Conservation (phyloP, 495 filamentous ascomycete genomes). For the Durotheca rogersii region DNA sequence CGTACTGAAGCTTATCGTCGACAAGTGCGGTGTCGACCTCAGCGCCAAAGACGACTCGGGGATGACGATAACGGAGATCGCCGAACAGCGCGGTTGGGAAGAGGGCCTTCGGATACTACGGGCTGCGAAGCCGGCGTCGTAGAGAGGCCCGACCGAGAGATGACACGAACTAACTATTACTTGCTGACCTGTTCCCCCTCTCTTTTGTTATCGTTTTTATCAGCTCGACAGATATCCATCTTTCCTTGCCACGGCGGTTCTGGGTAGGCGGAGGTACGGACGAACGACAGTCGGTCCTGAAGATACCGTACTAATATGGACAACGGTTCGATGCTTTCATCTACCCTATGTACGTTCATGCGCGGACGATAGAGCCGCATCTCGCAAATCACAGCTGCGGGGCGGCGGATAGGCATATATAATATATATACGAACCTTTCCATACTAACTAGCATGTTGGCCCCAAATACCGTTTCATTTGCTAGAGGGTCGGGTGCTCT, state of each 20-base stretch:
- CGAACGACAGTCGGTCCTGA: conserved; percentile 3
- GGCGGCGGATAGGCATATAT: too few relatives aligned
- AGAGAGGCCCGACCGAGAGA: too few relatives aligned
- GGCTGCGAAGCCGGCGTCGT: not conserved
- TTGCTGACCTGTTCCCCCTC: too few relatives aligned
- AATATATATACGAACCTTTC: too few relatives aligned
- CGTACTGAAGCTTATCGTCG: conserved; percentile 47
- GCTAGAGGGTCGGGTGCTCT: conserved; percentile 16
- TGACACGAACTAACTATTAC: too few relatives aligned
- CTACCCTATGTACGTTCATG: too few relatives aligned
- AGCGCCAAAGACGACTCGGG: conserved; percentile 43
- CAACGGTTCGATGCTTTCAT: too few relatives aligned
- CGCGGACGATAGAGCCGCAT: too few relatives aligned
- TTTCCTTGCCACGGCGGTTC: conserved; percentile 2
- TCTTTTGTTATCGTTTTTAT: too few relatives aligned
- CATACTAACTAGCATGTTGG: conserved; percentile 9
- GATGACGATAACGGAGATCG: conserved; percentile 41
- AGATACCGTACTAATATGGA: conserved; percentile 1
- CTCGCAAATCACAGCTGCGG: too few relatives aligned
- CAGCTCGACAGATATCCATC: too few relatives aligned
- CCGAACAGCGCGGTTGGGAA: conserved; percentile 39
- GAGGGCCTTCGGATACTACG: conserved; percentile 36
- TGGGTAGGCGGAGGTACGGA: conserved; percentile 1
- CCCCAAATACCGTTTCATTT: not conserved
- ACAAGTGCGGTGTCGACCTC: conserved; percentile 47